Percentiles rank a stretch among this genome's conserved stretches.
These are phyloP conservation scores for Globisporangium echinulatum DNA, from an alignment of 352 stramenopile genomes.

Conservation along the genomic window DNA sequence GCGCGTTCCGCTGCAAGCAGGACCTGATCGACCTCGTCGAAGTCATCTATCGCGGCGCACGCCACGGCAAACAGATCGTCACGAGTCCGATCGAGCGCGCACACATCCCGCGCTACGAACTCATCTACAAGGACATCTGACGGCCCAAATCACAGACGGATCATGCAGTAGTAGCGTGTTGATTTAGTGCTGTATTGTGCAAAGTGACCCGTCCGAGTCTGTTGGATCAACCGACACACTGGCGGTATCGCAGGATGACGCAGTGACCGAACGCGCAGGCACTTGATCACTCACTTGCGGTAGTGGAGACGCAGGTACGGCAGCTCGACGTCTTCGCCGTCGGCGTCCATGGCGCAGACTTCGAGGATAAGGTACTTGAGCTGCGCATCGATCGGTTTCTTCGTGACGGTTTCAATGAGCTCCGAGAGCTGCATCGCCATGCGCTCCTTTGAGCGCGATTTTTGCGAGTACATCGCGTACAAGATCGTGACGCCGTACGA, in stretches of 20 bases:
- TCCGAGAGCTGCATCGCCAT: slow-evolving; percentile 97
- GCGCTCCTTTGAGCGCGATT: slow-evolving; percentile 88
- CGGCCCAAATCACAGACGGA: too few species aligned
- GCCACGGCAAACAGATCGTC: slow-evolving; percentile 79
- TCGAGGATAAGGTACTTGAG: slow-evolving; percentile 96
- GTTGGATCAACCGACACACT: neutral
- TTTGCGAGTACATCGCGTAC: slow-evolving; percentile 86
- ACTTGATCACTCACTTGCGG: slow-evolving; percentile 25
- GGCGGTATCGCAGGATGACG: too few species aligned
- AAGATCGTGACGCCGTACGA: slow-evolving; percentile 93
- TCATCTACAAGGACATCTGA: slow-evolving; percentile 82
- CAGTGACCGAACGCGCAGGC: too few species aligned
- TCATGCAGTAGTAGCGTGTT: too few species aligned
- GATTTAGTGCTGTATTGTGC: too few species aligned
- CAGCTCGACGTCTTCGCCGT: slow-evolving; percentile 95
- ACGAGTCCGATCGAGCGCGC: too few species aligned
- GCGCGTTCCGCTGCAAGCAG: slow-evolving; percentile 67
- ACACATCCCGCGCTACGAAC: slow-evolving; percentile 69
- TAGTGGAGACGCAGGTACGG: slow-evolving; percentile 92
- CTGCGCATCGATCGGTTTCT: slow-evolving; percentile 92
- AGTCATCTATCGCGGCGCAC: slow-evolving; percentile 52
- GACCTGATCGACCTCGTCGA: slow-evolving; percentile 83
- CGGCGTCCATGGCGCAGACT: slow-evolving; percentile 94
- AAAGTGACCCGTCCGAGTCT: neutral
- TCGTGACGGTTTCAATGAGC: slow-evolving; percentile 93